Percentiles rank a stretch among this genome's conserved stretches.
These are phyloP conservation scores for Podospora conica DNA, from an alignment of 495 filamentous ascomycete genomes.

Conservation along the genomic window DNA sequence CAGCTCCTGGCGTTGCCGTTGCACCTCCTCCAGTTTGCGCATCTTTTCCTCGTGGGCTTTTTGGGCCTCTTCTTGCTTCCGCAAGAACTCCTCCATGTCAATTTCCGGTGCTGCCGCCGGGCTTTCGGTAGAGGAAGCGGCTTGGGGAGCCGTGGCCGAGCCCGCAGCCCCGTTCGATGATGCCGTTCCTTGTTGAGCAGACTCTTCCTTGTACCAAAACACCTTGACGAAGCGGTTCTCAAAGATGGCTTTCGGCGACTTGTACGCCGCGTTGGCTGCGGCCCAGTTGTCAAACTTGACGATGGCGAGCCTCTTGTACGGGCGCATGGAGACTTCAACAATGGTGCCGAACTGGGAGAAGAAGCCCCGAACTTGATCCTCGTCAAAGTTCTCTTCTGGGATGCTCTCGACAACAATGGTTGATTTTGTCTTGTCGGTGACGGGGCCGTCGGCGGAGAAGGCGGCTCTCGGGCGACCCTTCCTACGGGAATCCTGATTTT, in stretches of 20 bases:
- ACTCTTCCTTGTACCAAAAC: constrained; percentile 78
- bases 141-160: not conserved
- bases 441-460: constrained; percentile 71
- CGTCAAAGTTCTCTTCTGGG: constrained; percentile 76
- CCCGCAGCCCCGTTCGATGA: not conserved
- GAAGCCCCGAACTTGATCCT: constrained; percentile 67
- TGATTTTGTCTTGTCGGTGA: constrained; percentile 64
- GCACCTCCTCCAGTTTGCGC: constrained; percentile 66
- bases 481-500: constrained; percentile 18
- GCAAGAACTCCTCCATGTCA: constrained; percentile 71
- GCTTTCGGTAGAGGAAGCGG: constrained; percentile 7
- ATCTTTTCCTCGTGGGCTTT: constrained; percentile 69
- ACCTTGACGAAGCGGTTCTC: constrained; percentile 98
- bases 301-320: constrained; percentile 70
- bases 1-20: constrained; percentile 63
- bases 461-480: constrained; percentile 43
- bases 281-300: constrained; percentile 72
- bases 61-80: constrained; percentile 73
- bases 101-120: constrained; percentile 46
- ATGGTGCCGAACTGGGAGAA: constrained; percentile 83
- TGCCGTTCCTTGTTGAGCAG: constrained; percentile 1
- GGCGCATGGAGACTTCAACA: constrained; percentile 63
- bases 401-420: constrained; percentile 91
- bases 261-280: constrained; percentile 74
- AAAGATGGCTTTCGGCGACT: constrained; percentile 90